phyloP scores from a whole-genome alignment of 78 protist genomes.

The Paratrimastix pyriformis region DNA sequence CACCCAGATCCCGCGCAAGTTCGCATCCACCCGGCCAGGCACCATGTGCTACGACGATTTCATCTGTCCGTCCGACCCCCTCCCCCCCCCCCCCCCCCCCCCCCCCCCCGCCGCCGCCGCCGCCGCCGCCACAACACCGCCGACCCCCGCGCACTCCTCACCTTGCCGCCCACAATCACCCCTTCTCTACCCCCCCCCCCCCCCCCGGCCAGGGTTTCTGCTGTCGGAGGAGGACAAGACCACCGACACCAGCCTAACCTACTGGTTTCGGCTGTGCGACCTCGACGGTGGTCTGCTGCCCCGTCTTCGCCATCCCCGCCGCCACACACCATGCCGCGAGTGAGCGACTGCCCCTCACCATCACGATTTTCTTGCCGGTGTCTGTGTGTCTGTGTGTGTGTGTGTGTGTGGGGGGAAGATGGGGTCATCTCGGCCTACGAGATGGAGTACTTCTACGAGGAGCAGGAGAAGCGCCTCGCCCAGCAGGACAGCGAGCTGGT shows the following conservation, averaged over 20 bases:
- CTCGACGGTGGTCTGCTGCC: conserved; percentile 47
- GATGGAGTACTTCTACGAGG: conserved; percentile 63
- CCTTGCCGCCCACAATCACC: neutral
- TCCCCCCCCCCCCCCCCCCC: no score
- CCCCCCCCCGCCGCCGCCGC: no score
- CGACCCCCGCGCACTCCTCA: no score
- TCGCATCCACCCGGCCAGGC: conserved; percentile 13
- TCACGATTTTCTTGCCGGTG: no score
- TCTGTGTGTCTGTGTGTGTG: no score
- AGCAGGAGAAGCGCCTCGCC: conserved; percentile 63
- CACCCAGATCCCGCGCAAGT: conserved; percentile 18
- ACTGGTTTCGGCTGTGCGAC: conserved; percentile 71
- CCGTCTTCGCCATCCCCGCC: no score
- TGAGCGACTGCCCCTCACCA: no score
- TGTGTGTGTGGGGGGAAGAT: no score
- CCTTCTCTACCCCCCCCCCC: neutral
- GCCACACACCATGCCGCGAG: no score
- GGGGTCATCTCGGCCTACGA: conserved; percentile 66
- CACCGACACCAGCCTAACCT: conserved; percentile 44
- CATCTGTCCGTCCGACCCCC: conserved; percentile 1
- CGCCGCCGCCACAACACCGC: no score
- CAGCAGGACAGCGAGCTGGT: conserved; percentile 39
- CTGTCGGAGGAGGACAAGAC: conserved; percentile 77
- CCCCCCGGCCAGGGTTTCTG: conserved; percentile 40
- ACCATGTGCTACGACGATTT: conserved; percentile 47